Base-by-base conservation (phyloP, 176 grass and related monocot genomes). In the Aegilops sharonensis region DNA sequence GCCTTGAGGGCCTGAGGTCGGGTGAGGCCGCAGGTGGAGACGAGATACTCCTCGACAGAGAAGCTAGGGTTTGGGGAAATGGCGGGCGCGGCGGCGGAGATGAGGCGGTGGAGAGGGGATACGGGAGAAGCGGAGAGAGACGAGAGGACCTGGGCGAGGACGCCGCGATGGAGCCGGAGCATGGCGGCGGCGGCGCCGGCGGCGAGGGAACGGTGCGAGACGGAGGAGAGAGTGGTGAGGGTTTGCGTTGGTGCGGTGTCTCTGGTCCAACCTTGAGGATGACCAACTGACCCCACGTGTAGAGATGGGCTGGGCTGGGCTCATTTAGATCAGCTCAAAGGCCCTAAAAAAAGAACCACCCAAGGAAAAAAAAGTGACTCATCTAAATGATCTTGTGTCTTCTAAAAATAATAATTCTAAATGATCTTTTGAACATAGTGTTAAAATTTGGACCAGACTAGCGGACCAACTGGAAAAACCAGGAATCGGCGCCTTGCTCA, bases 1-100 rank as follows among this genome's bases (percentile, higher is more conserved):
- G n/a, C 70, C 5, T 73, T 73, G 37, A 45, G 1, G 2, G 70
- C 70, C 6, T 24, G 70, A 0, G 20, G 2, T 14, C 5, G n/a
- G n/a, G 70, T 73, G n/a, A 73, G 70, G 70, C 70, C 70, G n/a
- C 70, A 73, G 70, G n/a, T 45, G 5, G 12, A 5, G 70, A 73
- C 70, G n/a, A 73, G 70, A 11, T 73, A 73, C 4, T 73, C 70
- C n/a, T 14, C 70, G 0, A 42, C 11, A 3, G 39, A n/a, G 70
- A 73, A 73, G 70, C 70, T 11, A 13, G 68, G 68, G 18, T 1
- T 40, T 2, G 35, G 18, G 35, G 68, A 40, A 23, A 71, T 5
- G 32, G 67, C 67, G 67, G 67, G 3, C 29, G 67, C 20, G 4
- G 68, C 68, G 7, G 36, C 68, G 37, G 69, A 72, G 36, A 72